Evolutionary conservation across 2,329 filamentous ascomycete species (phyloP).

Genomic region (Diaporthe ilicicola): DNA sequence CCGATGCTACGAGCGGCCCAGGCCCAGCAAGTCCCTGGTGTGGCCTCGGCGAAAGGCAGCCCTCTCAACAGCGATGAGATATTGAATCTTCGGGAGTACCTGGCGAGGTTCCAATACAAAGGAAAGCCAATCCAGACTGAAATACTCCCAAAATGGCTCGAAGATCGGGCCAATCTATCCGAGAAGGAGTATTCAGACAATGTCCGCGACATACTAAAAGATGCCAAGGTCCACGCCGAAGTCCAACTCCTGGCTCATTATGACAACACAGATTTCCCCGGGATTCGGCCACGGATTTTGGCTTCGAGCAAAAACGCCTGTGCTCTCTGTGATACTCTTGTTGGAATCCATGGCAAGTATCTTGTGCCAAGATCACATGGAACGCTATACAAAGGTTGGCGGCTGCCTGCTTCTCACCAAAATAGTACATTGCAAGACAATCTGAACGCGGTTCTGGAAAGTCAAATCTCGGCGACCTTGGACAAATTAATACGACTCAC

Average conservation of each 20-base stretch:
- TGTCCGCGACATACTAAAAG: slow-evolving; percentile 32
- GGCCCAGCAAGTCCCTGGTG: slow-evolving; percentile 38
- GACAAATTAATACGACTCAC: not conserved
- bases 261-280: slow-evolving; percentile 40
- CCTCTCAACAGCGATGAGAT: not conserved
- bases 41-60: not conserved
- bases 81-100: not conserved
- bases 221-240: slow-evolving; percentile 57
- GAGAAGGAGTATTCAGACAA: not conserved
- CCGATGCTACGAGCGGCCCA: slow-evolving; percentile 41
- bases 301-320: slow-evolving; percentile 60
- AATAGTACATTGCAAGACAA: not conserved
- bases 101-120: slow-evolving; percentile 20
- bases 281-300: slow-evolving; percentile 50
- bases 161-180: not conserved
- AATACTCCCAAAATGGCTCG: slow-evolving; percentile 27
- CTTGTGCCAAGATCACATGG: slow-evolving; percentile 53
- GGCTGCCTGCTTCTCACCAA: slow-evolving; percentile 43
- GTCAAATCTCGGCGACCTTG: not conserved
- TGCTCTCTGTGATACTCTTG: slow-evolving; percentile 58
- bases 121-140: slow-evolving; percentile 16
- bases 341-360: slow-evolving; percentile 51
- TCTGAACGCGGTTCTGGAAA: slow-evolving; percentile 17
- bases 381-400: slow-evolving; percentile 55
- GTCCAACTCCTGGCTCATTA: slow-evolving; percentile 57